Evolutionary conservation across 1,284 basidiomycete genomes (phyloP), one percentile per base, ranked within the genome.

Genomic region (Pholiota adiposa): DNA sequence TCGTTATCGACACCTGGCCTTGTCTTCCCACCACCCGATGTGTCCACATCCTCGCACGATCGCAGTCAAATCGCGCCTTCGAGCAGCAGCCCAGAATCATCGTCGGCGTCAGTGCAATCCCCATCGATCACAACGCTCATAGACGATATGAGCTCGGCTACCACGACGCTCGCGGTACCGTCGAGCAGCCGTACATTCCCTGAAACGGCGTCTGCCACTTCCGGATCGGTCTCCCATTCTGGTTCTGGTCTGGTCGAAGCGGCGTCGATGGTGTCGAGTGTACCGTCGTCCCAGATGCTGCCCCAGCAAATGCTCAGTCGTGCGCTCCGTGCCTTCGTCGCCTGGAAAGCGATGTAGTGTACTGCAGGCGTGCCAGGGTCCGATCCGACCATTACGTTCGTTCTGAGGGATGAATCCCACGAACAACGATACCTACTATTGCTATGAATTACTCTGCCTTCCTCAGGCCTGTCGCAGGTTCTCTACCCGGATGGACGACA

Each of bases 261-360:
- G 52, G 48, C 48, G 16, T 50, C 48, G 25, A 50, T 50, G 48
- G 31, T 19, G n/a, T 33, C 48, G 11, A 50, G 27, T 27, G 56
- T 9, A 6, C 27, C 40, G 16, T 56, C 59, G 1, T 38, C 40
- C n/a, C 52, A 48, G 4, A 41, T 34, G 19, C 18, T 67, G 3
- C 74, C 75, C 9, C 68, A 73, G 9, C 75, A 76, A 34, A 76
- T 77, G 57, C 70, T 85, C 16, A 83, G 84, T 68, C 78, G 85
- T 36, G 78, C 79, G 7, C 74, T 85, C 59, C 79, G 84, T 25
- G 81, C 85, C 11, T 85, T 84, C 65, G 81, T 84, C 14, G 85
- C 83, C 44, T 85, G 84, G 84, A 88, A 88, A 69, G 65, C 73
- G 33, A 19, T 54, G 46, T 51, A 38, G 51, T 18, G 21, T 27